Evolutionary conservation across 2,329 filamentous ascomycete species (phyloP).

Genomic region (Penicillium sp.): DNA sequence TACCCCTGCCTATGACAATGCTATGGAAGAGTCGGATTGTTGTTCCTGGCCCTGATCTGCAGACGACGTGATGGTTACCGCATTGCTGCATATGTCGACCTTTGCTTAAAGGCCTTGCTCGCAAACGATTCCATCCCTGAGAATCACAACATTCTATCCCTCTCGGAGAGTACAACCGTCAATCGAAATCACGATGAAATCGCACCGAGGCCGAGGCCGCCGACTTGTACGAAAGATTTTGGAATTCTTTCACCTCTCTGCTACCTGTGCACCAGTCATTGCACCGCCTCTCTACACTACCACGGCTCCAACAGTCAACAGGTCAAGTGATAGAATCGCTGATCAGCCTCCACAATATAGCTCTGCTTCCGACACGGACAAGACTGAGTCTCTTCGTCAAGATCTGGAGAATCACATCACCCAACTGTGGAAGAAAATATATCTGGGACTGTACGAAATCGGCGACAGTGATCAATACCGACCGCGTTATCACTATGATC

Average conservation of each 20-base stretch:
- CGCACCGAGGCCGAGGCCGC: conserved; percentile 1
- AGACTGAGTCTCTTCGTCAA: conserved; percentile 1
- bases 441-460: conserved; percentile 22
- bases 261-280: not conserved
- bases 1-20: too few relatives aligned
- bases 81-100: too few relatives aligned
- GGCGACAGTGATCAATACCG: conserved; percentile 6
- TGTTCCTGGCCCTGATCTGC: too few relatives aligned
- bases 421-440: conserved; percentile 17
- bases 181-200: conserved; percentile 4
- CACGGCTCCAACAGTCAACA: too few relatives aligned
- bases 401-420: conserved; percentile 16
- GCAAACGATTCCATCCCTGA: too few relatives aligned
- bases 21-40: too few relatives aligned
- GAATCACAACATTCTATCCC: too few relatives aligned
- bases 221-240: conserved; percentile 8
- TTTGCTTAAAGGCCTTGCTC: too few relatives aligned
- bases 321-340: not conserved
- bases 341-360: conserved; percentile 1
- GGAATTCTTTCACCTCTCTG: conserved; percentile 7
- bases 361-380: not conserved
- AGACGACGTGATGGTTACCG: too few relatives aligned
- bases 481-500: conserved; percentile 11
- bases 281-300: not conserved
- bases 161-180: too few relatives aligned